These are phyloP conservation scores for cucumber (Cucumis sativus) DNA, from an alignment of 306 rosid genomes.

Conservation along the genomic window DNA sequence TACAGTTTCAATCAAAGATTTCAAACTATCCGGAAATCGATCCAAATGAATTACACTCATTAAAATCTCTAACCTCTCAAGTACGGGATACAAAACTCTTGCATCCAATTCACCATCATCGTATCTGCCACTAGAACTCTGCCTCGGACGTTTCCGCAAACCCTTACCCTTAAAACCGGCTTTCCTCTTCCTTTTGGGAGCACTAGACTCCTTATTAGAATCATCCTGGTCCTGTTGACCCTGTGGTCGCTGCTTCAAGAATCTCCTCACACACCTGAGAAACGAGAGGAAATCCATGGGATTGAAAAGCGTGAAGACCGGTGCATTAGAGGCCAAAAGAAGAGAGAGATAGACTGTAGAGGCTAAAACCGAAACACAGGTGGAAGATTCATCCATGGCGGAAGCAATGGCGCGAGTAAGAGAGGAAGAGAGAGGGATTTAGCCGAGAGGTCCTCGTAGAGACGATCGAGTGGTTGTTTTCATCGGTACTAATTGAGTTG, in stretches of 20 bases:
- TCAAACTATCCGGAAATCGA: slow-evolving; percentile 66
- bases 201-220: slow-evolving; percentile 7
- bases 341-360: slow-evolving; percentile 60
- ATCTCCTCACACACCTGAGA: slow-evolving; percentile 70
- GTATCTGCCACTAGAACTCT: slow-evolving; percentile 2
- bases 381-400: slow-evolving; percentile 57
- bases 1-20: slow-evolving; percentile 55
- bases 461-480: too few species aligned
- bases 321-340: slow-evolving; percentile 63
- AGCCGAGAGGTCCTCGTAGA: too few species aligned
- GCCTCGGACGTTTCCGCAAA: slow-evolving; percentile 2
- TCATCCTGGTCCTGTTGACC: background rate
- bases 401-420: too few species aligned
- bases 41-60: slow-evolving; percentile 65
- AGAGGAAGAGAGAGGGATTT: too few species aligned
- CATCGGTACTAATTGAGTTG: too few species aligned
- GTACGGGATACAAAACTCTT: slow-evolving; percentile 30
- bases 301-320: slow-evolving; percentile 73
- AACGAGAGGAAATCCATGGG: slow-evolving; percentile 76
- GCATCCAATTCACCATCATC: slow-evolving; percentile 21
- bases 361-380: slow-evolving; percentile 43
- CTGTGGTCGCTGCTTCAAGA: slow-evolving; percentile 29
- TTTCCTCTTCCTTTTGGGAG: slow-evolving; percentile 26
- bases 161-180: slow-evolving; percentile 17
- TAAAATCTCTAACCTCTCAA: slow-evolving; percentile 45